phyloP scores from a whole-genome alignment of 2,329 filamentous ascomycete species.

The Colletotrichum horii region DNA sequence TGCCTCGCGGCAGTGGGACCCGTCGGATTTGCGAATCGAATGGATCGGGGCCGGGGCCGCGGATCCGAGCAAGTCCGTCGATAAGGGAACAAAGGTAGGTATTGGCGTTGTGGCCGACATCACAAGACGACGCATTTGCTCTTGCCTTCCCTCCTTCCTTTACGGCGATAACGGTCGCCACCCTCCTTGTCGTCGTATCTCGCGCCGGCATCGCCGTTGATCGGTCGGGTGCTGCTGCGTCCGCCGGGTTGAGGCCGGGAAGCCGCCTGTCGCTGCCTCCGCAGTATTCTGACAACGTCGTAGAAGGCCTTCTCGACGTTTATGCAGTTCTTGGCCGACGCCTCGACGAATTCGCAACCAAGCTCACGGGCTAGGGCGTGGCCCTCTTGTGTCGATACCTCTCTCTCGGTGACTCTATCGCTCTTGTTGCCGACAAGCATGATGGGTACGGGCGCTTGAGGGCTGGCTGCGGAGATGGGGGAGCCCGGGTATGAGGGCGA shows the following conservation, averaged over 20 bases:
- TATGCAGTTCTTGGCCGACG: conserved; percentile 96
- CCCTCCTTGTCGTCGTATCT: conserved; percentile 21
- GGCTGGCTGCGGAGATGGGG: conserved; percentile 64
- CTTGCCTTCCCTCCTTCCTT: conserved; percentile 21
- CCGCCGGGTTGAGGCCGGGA: conserved; percentile 37
- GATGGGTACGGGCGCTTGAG: conserved; percentile 79
- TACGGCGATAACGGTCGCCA: conserved; percentile 19
- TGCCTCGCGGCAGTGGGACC: conserved; percentile 17
- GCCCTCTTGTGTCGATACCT: conserved; percentile 96
- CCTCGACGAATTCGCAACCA: conserved; percentile 95
- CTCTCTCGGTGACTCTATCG: conserved; percentile 92
- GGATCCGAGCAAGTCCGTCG: conserved; percentile 15
- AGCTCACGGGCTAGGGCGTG: conserved; percentile 89
- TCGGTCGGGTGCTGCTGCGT: conserved; percentile 17
- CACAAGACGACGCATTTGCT: conserved; percentile 24
- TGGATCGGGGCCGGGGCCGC: not conserved
- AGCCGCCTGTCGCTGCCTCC: conserved; percentile 75
- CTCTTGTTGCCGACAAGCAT: conserved; percentile 87
- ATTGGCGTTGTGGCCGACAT: not conserved
- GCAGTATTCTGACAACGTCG: conserved; percentile 90
- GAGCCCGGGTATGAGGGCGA: conserved; percentile 81
- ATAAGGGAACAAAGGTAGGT: not conserved
- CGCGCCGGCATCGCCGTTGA: conserved; percentile 16
- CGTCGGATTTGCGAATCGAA: conserved; percentile 10
- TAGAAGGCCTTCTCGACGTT: conserved; percentile 99